These are phyloP conservation scores for Penicillium olsonii DNA, from an alignment of 2,329 filamentous ascomycete species.

Conservation along the genomic window DNA sequence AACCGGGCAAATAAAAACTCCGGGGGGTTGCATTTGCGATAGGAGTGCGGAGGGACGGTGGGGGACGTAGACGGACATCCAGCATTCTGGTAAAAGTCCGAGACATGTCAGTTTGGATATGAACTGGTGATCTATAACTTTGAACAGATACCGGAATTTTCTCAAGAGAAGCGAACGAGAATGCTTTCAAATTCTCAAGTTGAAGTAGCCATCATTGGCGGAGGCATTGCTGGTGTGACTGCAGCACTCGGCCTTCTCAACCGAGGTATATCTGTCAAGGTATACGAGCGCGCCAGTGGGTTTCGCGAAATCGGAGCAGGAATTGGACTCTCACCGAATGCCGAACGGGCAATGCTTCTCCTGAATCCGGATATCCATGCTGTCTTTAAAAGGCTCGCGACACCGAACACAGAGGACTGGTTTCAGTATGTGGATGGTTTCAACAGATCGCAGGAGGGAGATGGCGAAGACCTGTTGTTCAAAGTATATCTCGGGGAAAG, in stretches of 20 bases:
- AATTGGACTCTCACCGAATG: constrained; percentile 25
- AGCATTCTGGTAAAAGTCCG: too few relatives aligned
- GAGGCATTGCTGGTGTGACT: constrained; percentile 29
- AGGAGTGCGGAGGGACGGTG: too few relatives aligned
- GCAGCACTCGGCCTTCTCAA: constrained; percentile 27
- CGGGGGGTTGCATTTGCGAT: neutral
- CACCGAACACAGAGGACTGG: constrained; percentile 14
- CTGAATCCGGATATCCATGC: constrained; percentile 20
- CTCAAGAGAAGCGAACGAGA: too few relatives aligned
- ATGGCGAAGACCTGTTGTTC: neutral
- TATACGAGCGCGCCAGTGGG: constrained; percentile 29
- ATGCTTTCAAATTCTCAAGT: neutral
- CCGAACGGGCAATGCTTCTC: constrained; percentile 22
- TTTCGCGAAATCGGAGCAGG: constrained; percentile 30
- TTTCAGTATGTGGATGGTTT: neutral
- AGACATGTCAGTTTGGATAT: too few relatives aligned
- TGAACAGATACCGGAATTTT: too few relatives aligned
- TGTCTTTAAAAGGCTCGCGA: constrained; percentile 9
- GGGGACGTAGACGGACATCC: too few relatives aligned
- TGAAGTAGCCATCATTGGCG: constrained; percentile 29
- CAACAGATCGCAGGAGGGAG: neutral
- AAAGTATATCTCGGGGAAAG: neutral
- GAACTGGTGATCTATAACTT: too few relatives aligned
- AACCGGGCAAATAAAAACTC: neutral
- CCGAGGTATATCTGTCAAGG: constrained; percentile 20